Evolutionary conservation across 2,329 filamentous ascomycete species (phyloP).

Genomic region (Alternaria longipes): DNA sequence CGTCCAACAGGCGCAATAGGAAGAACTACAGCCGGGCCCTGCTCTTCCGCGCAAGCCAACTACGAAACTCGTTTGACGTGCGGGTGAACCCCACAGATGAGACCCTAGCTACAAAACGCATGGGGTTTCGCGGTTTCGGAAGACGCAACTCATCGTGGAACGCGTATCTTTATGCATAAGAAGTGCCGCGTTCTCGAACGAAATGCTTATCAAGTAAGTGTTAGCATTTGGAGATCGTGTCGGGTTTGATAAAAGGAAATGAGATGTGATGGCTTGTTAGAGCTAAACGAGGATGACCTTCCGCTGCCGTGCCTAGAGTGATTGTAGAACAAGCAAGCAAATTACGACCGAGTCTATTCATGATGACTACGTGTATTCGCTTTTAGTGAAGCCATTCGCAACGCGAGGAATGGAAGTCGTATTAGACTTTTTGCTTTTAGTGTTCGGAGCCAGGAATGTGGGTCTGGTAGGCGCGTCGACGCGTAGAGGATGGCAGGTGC

Average conservation of each 20-base stretch:
- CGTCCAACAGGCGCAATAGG: background rate
- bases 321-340: background rate
- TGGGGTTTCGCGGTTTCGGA: slow-evolving; percentile 8
- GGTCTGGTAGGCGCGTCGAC: background rate
- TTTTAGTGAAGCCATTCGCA: background rate
- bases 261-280: background rate
- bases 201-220: background rate
- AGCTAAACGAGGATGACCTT: background rate
- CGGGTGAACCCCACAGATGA: background rate
- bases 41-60: background rate
- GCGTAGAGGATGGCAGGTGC: background rate
- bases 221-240: no score
- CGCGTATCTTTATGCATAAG: background rate
- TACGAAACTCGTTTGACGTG: slow-evolving; percentile 1
- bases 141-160: slow-evolving; percentile 3
- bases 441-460: background rate
- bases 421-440: background rate
- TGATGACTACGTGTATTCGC: background rate
- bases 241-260: background rate
- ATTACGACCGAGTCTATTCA: background rate
- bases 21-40: background rate
- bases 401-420: background rate
- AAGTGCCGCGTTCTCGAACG: background rate
- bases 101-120: background rate
- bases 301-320: background rate